These are phyloP conservation scores for Trichoderma sp. DNA, from an alignment of 2,329 filamentous ascomycete genomes.

Conservation along the genomic window DNA sequence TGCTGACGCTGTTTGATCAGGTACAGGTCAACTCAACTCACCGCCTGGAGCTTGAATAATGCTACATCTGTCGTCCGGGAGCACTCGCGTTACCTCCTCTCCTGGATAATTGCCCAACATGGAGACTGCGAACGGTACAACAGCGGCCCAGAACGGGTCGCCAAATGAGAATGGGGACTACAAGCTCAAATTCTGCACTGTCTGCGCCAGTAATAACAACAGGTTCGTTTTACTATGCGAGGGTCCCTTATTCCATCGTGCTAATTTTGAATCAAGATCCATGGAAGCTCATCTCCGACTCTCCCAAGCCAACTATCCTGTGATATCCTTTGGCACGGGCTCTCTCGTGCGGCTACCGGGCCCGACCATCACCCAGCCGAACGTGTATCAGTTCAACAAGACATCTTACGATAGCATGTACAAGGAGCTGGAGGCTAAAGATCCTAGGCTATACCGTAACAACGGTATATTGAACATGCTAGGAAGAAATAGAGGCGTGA, in stretches of 20 bases:
- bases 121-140: constrained; percentile 45
- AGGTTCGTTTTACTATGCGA: constrained; percentile 56
- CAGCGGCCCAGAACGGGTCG: constrained; percentile 42
- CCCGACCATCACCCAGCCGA: constrained; percentile 86
- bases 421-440: constrained; percentile 82
- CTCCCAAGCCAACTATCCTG: constrained; percentile 82
- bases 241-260: neutral
- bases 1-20: constrained; percentile 17
- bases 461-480: constrained; percentile 97
- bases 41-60: constrained; percentile 25
- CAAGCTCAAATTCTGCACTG: constrained; percentile 95
- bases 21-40: neutral
- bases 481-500: constrained; percentile 84
- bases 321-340: constrained; percentile 96
- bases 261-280: constrained; percentile 29
- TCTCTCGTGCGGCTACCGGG: constrained; percentile 91
- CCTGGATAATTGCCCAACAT: constrained; percentile 29
- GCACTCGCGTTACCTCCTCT: constrained; percentile 11
- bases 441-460: constrained; percentile 79
- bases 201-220: constrained; percentile 99
- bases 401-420: constrained; percentile 96
- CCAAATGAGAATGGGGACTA: constrained; percentile 59
- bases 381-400: constrained; percentile 97
- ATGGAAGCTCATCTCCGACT: constrained; percentile 99
- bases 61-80: constrained; percentile 20